Conservation (phyloP, 2,329 filamentous ascomycete species). For the Trichophyton equinum region DNA sequence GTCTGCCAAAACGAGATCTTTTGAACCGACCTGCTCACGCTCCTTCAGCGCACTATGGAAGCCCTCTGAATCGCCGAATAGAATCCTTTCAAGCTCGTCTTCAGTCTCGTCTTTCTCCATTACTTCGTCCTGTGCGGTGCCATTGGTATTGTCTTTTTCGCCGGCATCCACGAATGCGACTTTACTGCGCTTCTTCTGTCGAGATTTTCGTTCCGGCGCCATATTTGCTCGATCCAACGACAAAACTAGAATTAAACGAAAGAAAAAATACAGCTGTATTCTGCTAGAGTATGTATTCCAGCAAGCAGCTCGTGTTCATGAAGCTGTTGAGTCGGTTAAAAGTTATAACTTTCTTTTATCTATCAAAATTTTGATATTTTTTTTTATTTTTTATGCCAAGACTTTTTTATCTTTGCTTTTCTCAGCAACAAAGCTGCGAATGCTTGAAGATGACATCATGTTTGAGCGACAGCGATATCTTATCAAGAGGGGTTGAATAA, state of each 20-base stretch:
- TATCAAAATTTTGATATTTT: neutral
- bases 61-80: constrained; percentile 75
- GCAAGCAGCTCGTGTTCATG: neutral
- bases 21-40: constrained; percentile 35
- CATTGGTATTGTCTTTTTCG: neutral
- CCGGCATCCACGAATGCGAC: neutral
- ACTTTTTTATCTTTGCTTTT: neutral
- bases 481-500: neutral
- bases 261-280: neutral
- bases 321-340: neutral
- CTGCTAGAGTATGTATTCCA: neutral
- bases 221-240: neutral
- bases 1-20: constrained; percentile 25
- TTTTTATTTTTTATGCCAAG: neutral
- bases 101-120: constrained; percentile 62
- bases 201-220: neutral
- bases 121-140: neutral
- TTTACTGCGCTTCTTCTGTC: neutral
- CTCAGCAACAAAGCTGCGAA: neutral
- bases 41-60: constrained; percentile 64
- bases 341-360: neutral
- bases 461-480: neutral
- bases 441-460: neutral
- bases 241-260: neutral
- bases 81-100: constrained; percentile 71